phyloP scores from a whole-genome alignment of 2,329 filamentous ascomycete genomes.

The Pseudogymnoascus sp. region DNA sequence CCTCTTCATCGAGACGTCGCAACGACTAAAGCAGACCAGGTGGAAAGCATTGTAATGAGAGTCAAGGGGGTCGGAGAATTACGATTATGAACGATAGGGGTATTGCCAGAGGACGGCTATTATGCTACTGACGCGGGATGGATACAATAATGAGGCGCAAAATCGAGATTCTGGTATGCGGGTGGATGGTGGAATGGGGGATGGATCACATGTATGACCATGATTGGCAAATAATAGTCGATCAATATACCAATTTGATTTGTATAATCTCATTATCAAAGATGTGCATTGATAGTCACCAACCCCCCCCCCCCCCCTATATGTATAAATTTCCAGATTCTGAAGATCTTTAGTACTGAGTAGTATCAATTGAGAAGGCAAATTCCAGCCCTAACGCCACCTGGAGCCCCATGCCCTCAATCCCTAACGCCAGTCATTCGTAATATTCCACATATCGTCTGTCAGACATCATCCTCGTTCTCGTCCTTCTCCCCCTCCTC shows the following conservation, averaged over 20 bases:
- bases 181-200: not conserved
- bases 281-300: not conserved
- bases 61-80: not conserved
- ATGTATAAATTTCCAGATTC: not conserved
- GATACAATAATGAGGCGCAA: not conserved
- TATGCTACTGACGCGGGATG: not conserved
- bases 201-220: constrained; percentile 1
- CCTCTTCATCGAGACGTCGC: not conserved
- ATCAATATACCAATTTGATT: constrained; percentile 2
- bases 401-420: not conserved
- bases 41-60: not conserved
- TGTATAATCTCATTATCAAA: not conserved
- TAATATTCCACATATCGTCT: not conserved
- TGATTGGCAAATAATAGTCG: constrained; percentile 1
- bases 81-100: not conserved
- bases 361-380: not conserved
- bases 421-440: not conserved
- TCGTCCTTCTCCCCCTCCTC: constrained; percentile 13
- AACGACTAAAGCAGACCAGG: not conserved
- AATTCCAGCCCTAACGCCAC: not conserved
- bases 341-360: not conserved
- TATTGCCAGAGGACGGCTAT: not conserved
- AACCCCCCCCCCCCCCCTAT: not conserved
- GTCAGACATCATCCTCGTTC: not conserved
- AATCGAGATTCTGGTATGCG: not conserved